Evolutionary conservation across 2,329 filamentous ascomycete genomes (phyloP), one percentile per base, ranked within the genome.

Genomic region (Penicillium crustosum): DNA sequence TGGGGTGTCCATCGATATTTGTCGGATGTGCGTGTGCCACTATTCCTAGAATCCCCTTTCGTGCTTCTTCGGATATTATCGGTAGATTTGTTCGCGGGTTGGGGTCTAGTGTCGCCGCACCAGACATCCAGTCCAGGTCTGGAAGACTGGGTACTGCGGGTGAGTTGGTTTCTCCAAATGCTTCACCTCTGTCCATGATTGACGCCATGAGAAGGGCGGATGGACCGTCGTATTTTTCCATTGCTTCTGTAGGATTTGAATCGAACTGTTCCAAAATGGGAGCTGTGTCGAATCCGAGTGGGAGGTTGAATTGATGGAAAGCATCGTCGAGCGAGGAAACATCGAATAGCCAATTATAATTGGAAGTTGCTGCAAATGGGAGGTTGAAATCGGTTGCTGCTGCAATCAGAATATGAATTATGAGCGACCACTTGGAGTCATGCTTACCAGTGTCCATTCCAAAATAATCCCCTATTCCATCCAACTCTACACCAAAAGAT

Each of bases 301-400:
- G 67, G 4, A 68, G 51, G 36, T 69, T 68, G 31, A 68, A 60
- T 35, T 71, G 66, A 36, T 66, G 54, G 21, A 71, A 71, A 9
- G 65, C 68, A 33, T 71, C 69, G 53, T 79, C 75, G 55, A 82
- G 69, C 44, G 66, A 71, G 15, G 65, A 56, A 13, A 72, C 67
- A 39, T 83, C 80, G 63, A 87, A 87, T 2, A 87, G 67, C 84
- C 85, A 87, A 57, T 83, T 84, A 66, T 87, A 87, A 55, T 87
- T 85, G 60, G 78, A 78, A 58, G 83, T 83, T 1, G 85, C 86
- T 2, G 85, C 86, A 68, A 85, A 87, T 6, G 85, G 85, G 73
- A 86, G 85, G 54, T 87, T 87, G 67, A 87, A 87, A 0, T 84
- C 86, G 65, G 80, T 85, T 31, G 84, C 84, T 67, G 54, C 9